These are phyloP conservation scores for Eucalyptus globulus DNA, from an alignment of 345 rosid species.

Conservation along the genomic window DNA sequence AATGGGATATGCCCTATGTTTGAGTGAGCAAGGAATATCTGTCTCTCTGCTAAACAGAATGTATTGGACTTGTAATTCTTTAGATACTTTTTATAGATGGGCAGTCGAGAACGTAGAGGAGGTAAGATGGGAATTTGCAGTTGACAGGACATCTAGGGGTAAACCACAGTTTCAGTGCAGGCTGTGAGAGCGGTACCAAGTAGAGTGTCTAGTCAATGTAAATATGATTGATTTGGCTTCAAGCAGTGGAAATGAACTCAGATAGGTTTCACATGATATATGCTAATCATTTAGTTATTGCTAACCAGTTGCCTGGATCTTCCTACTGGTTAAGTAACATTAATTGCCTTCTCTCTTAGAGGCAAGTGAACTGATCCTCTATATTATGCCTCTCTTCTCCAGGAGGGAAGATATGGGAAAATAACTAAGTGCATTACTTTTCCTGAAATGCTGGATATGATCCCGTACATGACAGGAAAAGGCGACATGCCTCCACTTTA, in stretches of 20 bases:
- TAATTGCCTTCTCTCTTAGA: not conserved
- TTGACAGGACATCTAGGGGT: not conserved
- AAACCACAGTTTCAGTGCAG: not conserved
- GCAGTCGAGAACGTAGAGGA: not conserved
- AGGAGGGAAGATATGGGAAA: conserved; percentile 81
- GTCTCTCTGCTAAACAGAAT: not conserved
- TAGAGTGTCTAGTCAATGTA: not conserved
- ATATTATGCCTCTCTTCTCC: not conserved
- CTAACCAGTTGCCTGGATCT: not conserved
- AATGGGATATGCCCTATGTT: not conserved
- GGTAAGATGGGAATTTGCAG: not conserved
- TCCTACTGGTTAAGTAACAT: not conserved
- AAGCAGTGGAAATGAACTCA: not conserved
- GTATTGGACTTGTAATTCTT: not conserved
- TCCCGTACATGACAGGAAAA: conserved; percentile 64
- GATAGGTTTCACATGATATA: not conserved
- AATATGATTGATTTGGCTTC: not conserved
- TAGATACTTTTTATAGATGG: not conserved
- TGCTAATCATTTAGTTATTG: not conserved
- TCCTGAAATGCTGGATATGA: conserved; percentile 80
- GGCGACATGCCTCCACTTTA: conserved; percentile 71
- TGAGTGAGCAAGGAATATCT: not conserved
- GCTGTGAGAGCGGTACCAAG: not conserved
- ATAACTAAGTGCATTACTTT: conserved; percentile 66
- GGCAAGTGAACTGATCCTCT: not conserved